Evolutionary conservation across 116 monocot species (phyloP), one percentile per base, ranked within the genome.

Genomic region (Iris pallida): DNA sequence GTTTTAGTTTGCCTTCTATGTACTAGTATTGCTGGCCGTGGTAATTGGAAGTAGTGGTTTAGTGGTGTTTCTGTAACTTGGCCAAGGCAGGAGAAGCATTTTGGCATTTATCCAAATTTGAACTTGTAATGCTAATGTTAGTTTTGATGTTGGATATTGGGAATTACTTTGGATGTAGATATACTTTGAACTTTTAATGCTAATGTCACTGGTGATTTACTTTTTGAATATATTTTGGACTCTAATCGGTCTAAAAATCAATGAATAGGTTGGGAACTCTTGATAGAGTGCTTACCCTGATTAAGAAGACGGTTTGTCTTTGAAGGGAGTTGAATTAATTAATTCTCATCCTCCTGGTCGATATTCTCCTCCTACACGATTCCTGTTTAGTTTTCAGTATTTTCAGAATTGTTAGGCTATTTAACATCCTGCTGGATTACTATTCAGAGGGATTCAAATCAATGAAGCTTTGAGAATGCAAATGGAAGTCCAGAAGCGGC

Each of bases 401-500:
- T 64, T 16, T 19, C 3, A 2, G 8, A 64, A 47, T 47, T 2
- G 3, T 47, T 64, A 12, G 10, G 16, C 1, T 17, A 18, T 64
- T 4, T 19, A 9, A 19, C 19, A 64, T 47, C 47, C 45, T 19
- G 4, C 19, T 47, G 19, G 4, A 47, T 46, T 64, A 10, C 47
- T 47, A 10, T 64, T 17, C 86, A 88, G 90, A 66, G 79, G 72
- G 67, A 61, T 75, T 62, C 82, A 89, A 78, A 71, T 90, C 7
- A 80, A 75, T 58, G 87, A 90, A 73, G 94, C 86, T 57, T 73
- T 94, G 19, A 68, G 80, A 72, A 87, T 87, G 68, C 94, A 94
- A 80, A 94, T 94, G 57, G 90, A 90, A 68, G 90, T 94, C 56
- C 94, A 94, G 68, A 94, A 94, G 65, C 84, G 87, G 74, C 78